Base-by-base conservation (phyloP, 257 asterid genomes). In the Coffea eugenioides region DNA sequence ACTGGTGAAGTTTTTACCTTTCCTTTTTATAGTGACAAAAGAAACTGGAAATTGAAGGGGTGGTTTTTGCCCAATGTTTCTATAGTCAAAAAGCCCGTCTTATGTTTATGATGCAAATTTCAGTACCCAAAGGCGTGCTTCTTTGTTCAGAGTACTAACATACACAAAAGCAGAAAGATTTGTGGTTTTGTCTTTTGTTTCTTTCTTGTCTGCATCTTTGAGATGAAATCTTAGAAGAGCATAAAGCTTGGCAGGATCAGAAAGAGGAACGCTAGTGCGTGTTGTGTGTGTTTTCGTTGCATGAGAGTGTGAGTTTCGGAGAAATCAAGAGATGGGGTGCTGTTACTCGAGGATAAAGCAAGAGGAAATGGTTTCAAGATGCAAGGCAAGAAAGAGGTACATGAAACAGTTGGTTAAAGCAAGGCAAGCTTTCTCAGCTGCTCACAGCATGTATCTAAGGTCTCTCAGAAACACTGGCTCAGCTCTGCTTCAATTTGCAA, bases 351-450 rank as follows among this genome's bases (percentile, higher is more conserved):
- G 97, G 84, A 77, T 87, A 67, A 91, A 90, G 68, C 87, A 92
- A 73, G 96, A 90, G 84, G 98, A 94, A 74, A 88, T 94, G 97
- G 97, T 96, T 7, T 86, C 97, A 23, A 89, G 99, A 76, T 96
- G 99, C 77, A 96, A 89, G 79, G 96, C 97, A 20, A 83, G 99
- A 69, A 91, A 84, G 85, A 85, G 93, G 79, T 92, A 94, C 80
- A 92, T 92, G 97, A 96, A 96, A 83, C 97, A 96, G 80, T 87
- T 94, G n/a, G 97, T 96, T 16, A 94, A 96, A 57, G 93, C 99
- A 1, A 86, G 98, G 68, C 97, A 96, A 31, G 86, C 97, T 65
- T 91, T 96, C 59, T 86, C 98, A 73, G 96, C 97, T 80, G 92
- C 98, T 65, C 98, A 96, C 73, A 85, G 91, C 77, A 85, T 92